Conservation (phyloP, 305 asterid genomes). For the Withania somnifera region DNA sequence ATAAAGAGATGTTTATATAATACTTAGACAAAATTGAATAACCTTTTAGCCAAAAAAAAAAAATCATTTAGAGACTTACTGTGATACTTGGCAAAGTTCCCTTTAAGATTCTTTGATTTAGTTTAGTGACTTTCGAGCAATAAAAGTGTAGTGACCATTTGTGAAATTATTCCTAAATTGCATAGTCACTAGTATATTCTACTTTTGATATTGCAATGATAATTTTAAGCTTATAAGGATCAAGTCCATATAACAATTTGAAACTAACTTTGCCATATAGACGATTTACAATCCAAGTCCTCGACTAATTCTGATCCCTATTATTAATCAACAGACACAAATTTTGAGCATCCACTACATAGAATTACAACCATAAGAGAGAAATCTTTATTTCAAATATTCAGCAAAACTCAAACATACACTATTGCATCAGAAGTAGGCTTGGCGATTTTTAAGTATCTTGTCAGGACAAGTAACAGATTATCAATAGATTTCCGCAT, state of each 20-base stretch:
- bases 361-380: background rate
- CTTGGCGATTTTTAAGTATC: too few relatives aligned
- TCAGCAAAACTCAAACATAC: background rate
- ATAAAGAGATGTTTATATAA: background rate
- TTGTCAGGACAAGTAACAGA: background rate
- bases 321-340: background rate
- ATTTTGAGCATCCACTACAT: background rate
- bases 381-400: background rate
- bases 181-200: background rate
- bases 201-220: background rate
- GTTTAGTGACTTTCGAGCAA: background rate
- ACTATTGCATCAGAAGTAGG: background rate
- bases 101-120: background rate
- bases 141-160: too few relatives aligned
- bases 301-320: background rate
- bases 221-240: background rate
- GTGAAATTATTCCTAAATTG: too few relatives aligned
- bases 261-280: background rate
- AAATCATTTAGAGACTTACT: background rate
- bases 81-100: background rate
- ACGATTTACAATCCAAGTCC: background rate
- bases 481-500: background rate
- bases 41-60: background rate
- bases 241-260: background rate
- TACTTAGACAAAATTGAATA: background rate